Evolutionary conservation across 331 rosid genomes (phyloP).

Genomic region (Quercus tomentella): DNA sequence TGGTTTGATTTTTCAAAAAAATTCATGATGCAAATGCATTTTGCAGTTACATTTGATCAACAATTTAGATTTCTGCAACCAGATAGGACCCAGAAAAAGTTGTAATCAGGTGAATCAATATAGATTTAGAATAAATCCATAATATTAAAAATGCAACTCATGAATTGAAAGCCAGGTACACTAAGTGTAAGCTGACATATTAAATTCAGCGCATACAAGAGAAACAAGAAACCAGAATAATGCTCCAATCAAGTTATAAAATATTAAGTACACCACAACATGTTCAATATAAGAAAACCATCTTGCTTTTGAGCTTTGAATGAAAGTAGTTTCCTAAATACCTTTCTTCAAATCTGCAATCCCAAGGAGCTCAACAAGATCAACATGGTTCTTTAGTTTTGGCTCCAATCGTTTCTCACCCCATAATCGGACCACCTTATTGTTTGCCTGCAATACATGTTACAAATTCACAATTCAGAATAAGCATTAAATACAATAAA

Average conservation of each 20-base stretch:
- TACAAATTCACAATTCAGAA: neutral
- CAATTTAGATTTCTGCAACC: too few species aligned
- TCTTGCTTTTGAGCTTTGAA: too few species aligned
- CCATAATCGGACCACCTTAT: constrained; percentile 73
- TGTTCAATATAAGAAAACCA: too few species aligned
- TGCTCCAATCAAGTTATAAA: neutral
- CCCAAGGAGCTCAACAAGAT: constrained; percentile 92
- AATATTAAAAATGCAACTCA: too few species aligned
- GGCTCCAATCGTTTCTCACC: constrained; percentile 85
- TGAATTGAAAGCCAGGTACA: too few species aligned
- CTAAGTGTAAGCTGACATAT: too few species aligned
- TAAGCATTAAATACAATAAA: neutral
- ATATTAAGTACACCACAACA: neutral
- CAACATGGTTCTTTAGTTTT: constrained; percentile 87
- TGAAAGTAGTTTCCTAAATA: neutral
- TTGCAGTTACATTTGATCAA: too few species aligned
- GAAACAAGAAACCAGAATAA: neutral
- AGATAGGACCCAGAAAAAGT: too few species aligned
- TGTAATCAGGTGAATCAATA: too few species aligned
- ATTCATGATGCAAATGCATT: too few species aligned
- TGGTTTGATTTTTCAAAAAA: too few species aligned
- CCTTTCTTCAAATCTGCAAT: constrained; percentile 83
- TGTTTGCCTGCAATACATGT: constrained; percentile 52
- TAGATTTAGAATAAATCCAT: too few species aligned
- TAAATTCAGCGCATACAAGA: neutral